Conservation (phyloP, 179 eudicot genomes). For the Monotropa hypopitys region DNA sequence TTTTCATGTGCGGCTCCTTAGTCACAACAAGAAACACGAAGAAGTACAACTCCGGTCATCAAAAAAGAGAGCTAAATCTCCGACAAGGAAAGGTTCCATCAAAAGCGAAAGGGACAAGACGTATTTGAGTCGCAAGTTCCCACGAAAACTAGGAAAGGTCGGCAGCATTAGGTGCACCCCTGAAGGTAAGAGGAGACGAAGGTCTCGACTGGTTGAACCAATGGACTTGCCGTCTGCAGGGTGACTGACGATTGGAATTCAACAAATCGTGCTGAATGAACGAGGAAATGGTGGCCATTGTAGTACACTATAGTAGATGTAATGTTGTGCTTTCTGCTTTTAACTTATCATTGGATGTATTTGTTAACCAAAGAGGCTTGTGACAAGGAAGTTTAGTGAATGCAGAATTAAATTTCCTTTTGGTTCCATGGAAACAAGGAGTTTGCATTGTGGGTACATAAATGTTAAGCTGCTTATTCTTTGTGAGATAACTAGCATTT, state of each 20-base stretch:
- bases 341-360: slow-evolving; percentile 7
- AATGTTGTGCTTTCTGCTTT: not conserved
- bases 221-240: slow-evolving; percentile 29
- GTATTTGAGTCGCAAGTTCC: slow-evolving; percentile 22
- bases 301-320: not conserved
- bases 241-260: slow-evolving; percentile 21
- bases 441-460: no score
- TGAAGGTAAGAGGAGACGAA: slow-evolving; percentile 59
- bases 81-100: slow-evolving; percentile 16
- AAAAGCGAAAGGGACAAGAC: slow-evolving; percentile 9
- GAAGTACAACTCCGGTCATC: slow-evolving; percentile 35
- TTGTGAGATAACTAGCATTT: no score
- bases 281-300: not conserved
- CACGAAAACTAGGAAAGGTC: slow-evolving; percentile 31
- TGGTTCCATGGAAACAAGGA: not conserved
- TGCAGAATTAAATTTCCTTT: not conserved
- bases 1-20: slow-evolving; percentile 45
- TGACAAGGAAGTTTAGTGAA: not conserved
- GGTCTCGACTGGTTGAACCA: slow-evolving; percentile 31
- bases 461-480: no score
- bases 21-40: slow-evolving; percentile 28
- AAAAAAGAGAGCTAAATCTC: slow-evolving; percentile 59
- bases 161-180: slow-evolving; percentile 40
- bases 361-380: not conserved
- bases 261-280: not conserved